Evolutionary conservation across 2,329 filamentous ascomycete genomes (phyloP), one percentile per base, ranked within the genome.

Genomic region (Verticillium nubilum): DNA sequence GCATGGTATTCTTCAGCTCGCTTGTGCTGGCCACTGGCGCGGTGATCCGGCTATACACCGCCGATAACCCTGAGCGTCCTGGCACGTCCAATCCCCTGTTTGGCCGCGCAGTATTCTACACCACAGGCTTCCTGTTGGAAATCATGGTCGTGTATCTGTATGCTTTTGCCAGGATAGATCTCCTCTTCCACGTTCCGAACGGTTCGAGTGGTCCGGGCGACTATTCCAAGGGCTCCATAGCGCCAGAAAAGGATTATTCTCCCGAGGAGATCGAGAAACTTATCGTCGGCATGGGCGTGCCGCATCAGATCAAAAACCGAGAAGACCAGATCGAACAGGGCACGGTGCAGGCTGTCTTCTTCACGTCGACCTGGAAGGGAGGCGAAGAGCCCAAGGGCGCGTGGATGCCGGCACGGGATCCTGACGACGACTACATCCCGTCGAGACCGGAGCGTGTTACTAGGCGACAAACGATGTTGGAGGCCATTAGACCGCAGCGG

Each of bases 151-250:
- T 70, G 6, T 63, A 60, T 5, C 60, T 64, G 1, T 71, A 71
- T 47, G 69, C 69, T 7, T 61, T 63, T 28, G 60, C 65, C 6
- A 65, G 70, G n/a, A 61, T 72, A 19, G 70, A 72, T 54, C 60
- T 67, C 19, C 59, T 67, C 23, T 72, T 70, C 60, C 66, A 71
- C 63, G 59, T 72, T 10, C 70, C 70, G 9, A 64, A 72, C 54
- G 70, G 70, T 13, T 63, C 66, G n/a, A 65, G 64, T 31, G 61
- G 58, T 6, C 67, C 67, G 1, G 68, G 68, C 23, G 67, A 69
- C 54, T 69, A 69, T 52, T 65, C 63, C 59, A 77, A 78, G 64
- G 76, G 75, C 47, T 79, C 78, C 3, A 17, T 13, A 17, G 84
- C 82, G n/a, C 80, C 79, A 52, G 74, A 79, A 10, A 67, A 54